Evolutionary conservation across 495 filamentous ascomycete species (phyloP), one percentile per base, ranked within the genome.

Genomic region (Penicillium daleae): DNA sequence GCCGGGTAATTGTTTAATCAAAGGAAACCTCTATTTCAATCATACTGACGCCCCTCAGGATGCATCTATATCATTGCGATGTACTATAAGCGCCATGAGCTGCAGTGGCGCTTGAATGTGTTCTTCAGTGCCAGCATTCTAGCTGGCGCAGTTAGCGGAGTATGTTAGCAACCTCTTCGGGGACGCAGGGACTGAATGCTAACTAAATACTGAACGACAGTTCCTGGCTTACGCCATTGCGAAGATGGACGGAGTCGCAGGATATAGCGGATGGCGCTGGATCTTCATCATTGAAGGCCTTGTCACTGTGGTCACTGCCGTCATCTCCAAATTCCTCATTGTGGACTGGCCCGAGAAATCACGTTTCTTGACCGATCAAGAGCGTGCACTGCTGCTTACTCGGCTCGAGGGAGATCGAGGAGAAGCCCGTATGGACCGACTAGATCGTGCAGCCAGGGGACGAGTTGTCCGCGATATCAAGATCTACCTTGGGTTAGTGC

Each of bases 221-320:
- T 72, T 89, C 13, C 79, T 90, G n/a, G 86, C 87, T 0, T 85
- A 83, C 57, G 86, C 77, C 4, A 80, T 89, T 39, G 78, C 78
- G 1, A 73, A 83, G 17, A 84, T 91, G 71, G 76, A 84, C 37
- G 85, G 84, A 7, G 68, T 82, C 13, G 73, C 68, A 7, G 82
- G 85, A 17, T 82, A 71, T 22, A 35, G 73, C 69, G 76, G 78
- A 57, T 71, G 83, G 83, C 70, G 76, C n/a, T 89, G 87, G 87
- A 89, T 90, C 48, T 90, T 89, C 68, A 88, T 90, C 61, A 74
- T 90, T 50, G 88, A 90, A 74, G 87, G 86, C 10, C 67, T 81
- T 5, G 67, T 76, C 22, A 88, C 88, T 0, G 71, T 80, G 3
- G 62, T 72, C 27, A 37, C 85, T 8, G 82, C 82, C 6, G 56